Percentiles rank a stretch among this genome's conserved stretches.
Evolutionary conservation across 306 rosid genomes (phyloP).

Genomic region (Rosa multiflora): DNA sequence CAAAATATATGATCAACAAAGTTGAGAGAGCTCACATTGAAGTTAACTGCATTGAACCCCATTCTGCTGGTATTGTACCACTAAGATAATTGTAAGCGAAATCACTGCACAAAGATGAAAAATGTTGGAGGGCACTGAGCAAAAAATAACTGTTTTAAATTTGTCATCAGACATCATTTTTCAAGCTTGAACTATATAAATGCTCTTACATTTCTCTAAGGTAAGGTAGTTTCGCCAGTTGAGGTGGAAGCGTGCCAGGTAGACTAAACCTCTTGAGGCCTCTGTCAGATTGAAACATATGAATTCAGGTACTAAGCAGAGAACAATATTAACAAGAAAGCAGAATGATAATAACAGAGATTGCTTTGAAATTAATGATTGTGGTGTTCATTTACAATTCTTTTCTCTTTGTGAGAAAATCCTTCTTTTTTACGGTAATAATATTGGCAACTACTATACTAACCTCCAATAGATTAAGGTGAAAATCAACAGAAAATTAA

Average conservation of each 20-base stretch:
- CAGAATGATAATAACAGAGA: not conserved
- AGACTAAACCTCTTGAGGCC: slow-evolving; percentile 47
- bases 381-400: not conserved
- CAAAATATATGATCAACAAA: slow-evolving; percentile 13
- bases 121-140: not conserved
- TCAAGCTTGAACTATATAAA: slow-evolving; percentile 15
- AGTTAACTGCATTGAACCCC: slow-evolving; percentile 58
- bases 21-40: slow-evolving; percentile 48
- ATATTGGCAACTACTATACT: not conserved
- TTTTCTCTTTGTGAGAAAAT: not conserved
- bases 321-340: not conserved
- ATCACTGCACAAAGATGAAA: slow-evolving; percentile 42
- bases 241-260: slow-evolving; percentile 87
- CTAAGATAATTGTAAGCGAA: slow-evolving; percentile 61
- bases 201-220: slow-evolving; percentile 60
- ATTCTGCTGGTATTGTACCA: slow-evolving; percentile 78
- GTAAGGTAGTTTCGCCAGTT: slow-evolving; percentile 73
- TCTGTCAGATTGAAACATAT: slow-evolving; percentile 32
- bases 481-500: not conserved
- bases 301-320: not conserved
- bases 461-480: slow-evolving; percentile 16
- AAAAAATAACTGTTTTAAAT: not conserved
- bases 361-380: slow-evolving; percentile 5
- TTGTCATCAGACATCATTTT: not conserved
- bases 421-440: not conserved